Percentiles rank a stretch among this genome's conserved stretches.
Evolutionary conservation across 2,329 filamentous ascomycete species (phyloP).

Genomic region (Ascocoryne sarcoides): DNA sequence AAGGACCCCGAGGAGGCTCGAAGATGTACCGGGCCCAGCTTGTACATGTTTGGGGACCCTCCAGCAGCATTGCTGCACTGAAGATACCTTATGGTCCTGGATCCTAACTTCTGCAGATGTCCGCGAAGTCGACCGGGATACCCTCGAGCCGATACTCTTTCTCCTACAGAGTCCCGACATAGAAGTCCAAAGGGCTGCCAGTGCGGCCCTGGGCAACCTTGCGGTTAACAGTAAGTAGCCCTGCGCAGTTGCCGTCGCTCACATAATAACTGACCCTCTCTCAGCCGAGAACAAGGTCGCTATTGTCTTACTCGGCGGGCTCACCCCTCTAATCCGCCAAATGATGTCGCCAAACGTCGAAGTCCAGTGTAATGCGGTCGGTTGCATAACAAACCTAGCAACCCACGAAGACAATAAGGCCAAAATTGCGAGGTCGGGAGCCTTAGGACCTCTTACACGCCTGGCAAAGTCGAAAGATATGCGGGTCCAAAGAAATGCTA

Average conservation of each 20-base stretch:
- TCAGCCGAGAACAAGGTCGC: constrained; percentile 96
- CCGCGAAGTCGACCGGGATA: constrained; percentile 87
- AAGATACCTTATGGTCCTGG: background rate
- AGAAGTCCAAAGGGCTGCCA: constrained; percentile 93
- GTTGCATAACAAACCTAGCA: constrained; percentile 95
- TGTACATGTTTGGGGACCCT: no score
- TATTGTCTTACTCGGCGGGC: constrained; percentile 85
- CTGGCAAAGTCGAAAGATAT: constrained; percentile 97
- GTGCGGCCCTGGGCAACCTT: constrained; percentile 88
- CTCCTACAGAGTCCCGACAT: constrained; percentile 92
- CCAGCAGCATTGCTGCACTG: background rate
- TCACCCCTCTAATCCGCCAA: constrained; percentile 87
- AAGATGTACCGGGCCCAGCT: no score
- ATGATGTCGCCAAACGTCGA: constrained; percentile 98
- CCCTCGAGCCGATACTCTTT: constrained; percentile 90
- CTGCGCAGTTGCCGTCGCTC: background rate
- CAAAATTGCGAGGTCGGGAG: constrained; percentile 92
- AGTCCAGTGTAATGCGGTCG: constrained; percentile 97
- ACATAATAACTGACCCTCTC: background rate
- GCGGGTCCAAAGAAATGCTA: constrained; percentile 96
- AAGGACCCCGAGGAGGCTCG: background rate
- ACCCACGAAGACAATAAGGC: constrained; percentile 99
- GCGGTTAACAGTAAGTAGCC: constrained; percentile 79
- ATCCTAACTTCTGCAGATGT: constrained; percentile 57
- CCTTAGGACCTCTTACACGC: constrained; percentile 79